Evolutionary conservation across 257 asterid genomes (phyloP).

Genomic region (Dorcoceras hygrometricum): DNA sequence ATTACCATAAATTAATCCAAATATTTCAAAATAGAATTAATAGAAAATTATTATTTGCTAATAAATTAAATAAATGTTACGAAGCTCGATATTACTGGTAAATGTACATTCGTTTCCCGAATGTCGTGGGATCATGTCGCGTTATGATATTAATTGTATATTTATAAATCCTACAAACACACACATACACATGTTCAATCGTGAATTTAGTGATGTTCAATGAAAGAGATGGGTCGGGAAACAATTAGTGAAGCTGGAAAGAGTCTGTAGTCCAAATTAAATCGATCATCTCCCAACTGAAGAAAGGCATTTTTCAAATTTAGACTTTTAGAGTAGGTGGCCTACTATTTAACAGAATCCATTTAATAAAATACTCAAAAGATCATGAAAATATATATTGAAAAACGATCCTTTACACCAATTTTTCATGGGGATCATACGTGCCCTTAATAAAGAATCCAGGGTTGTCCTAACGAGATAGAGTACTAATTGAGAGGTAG

Average conservation of each 20-base stretch:
- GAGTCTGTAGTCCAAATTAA: not conserved
- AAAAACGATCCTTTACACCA: not conserved
- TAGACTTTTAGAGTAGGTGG: constrained; percentile 20
- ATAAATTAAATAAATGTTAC: too few species aligned
- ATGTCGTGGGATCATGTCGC: not conserved
- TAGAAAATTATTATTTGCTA: not conserved
- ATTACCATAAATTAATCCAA: not conserved
- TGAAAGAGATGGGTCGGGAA: not conserved
- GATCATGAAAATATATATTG: too few species aligned
- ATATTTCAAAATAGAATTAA: not conserved
- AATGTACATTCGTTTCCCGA: too few species aligned
- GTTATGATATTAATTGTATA: not conserved
- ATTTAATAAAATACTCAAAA: not conserved
- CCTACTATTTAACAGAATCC: constrained; percentile 22
- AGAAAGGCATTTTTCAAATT: not conserved
- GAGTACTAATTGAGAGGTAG: not conserved
- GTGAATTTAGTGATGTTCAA: not conserved
- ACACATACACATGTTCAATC: too few species aligned
- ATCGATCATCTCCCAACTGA: too few species aligned
- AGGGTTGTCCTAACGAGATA: not conserved
- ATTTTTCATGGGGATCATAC: constrained; percentile 20
- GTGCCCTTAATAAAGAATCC: not conserved
- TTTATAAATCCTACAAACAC: too few species aligned
- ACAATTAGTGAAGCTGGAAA: not conserved
- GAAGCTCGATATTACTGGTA: not conserved